Percentiles rank a stretch among this genome's conserved stretches.
Conservation (phyloP, 2,329 filamentous ascomycete species). For the Aspergillus sp. region DNA sequence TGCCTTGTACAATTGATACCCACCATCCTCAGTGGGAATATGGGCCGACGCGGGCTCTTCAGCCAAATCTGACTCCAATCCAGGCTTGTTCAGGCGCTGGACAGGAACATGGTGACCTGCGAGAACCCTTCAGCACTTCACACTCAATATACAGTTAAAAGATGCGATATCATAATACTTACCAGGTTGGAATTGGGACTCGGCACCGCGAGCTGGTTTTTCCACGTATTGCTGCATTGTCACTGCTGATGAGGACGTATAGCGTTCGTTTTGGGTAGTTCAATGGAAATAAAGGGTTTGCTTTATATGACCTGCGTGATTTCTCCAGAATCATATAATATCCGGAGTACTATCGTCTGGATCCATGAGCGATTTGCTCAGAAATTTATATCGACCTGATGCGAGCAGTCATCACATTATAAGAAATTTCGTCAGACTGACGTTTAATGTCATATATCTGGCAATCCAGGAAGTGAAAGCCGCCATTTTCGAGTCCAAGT, state of each 20-base stretch:
- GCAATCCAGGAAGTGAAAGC: constrained; percentile 3
- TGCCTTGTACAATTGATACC: constrained; percentile 62
- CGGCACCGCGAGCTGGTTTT: too few species aligned
- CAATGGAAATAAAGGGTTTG: too few species aligned
- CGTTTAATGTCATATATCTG: not conserved
- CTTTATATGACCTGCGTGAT: too few species aligned
- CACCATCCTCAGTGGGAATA: constrained; percentile 59
- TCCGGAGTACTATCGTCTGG: too few species aligned
- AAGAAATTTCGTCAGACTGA: constrained; percentile 5
- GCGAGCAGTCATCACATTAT: not conserved
- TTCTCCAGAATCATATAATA: too few species aligned
- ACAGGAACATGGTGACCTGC: constrained; percentile 45
- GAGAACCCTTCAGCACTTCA: not conserved
- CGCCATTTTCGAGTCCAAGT: not conserved
- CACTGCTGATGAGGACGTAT: too few species aligned
- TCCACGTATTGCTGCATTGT: too few species aligned
- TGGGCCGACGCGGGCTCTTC: constrained; percentile 54
- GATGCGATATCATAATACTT: too few species aligned
- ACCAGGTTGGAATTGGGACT: constrained; percentile 29
- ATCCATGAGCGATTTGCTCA: not conserved
- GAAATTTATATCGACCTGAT: not conserved
- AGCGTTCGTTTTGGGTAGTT: too few species aligned
- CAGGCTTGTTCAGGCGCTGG: constrained; percentile 46
- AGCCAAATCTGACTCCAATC: constrained; percentile 48
- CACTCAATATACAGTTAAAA: too few species aligned